phyloP scores from a whole-genome alignment of 2,329 filamentous ascomycete species.

The Botrytis fragariae region DNA sequence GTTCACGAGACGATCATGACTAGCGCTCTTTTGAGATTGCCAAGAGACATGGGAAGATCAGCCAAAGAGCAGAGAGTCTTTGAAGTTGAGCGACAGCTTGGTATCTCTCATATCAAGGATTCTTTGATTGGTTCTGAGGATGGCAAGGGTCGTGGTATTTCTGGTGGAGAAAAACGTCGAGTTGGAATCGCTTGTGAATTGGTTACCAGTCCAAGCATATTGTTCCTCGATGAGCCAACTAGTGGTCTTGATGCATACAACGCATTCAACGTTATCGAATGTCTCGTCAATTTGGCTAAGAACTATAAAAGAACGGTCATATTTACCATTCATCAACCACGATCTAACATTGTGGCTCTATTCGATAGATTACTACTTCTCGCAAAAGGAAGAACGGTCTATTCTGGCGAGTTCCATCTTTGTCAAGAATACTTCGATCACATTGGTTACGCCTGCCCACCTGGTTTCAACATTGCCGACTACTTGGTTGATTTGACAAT shows the following conservation, averaged over 20 bases:
- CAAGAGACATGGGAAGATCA: constrained; percentile 79
- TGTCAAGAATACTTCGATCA: constrained; percentile 93
- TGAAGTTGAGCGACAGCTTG: constrained; percentile 93
- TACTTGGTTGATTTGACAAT: constrained; percentile 97
- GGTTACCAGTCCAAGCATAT: constrained; percentile 93
- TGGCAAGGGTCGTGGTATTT: constrained; percentile 89
- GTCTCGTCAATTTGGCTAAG: constrained; percentile 89
- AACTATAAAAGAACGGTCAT: constrained; percentile 96
- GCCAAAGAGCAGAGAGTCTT: constrained; percentile 90
- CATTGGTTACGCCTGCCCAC: constrained; percentile 88
- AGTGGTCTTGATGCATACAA: constrained; percentile 96
- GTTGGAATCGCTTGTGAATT: constrained; percentile 97
- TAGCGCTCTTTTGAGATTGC: constrained; percentile 87
- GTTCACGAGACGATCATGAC: constrained; percentile 97
- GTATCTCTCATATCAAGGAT: constrained; percentile 90
- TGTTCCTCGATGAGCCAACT: constrained; percentile 96
- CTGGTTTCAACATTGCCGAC: constrained; percentile 98
- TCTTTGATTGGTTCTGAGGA: constrained; percentile 96
- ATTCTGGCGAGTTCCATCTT: constrained; percentile 82
- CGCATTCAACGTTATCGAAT: constrained; percentile 97
- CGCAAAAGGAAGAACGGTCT: constrained; percentile 85
- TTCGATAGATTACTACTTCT: constrained; percentile 93
- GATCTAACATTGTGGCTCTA: constrained; percentile 95
- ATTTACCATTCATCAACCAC: constrained; percentile 96
- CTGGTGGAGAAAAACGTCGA: constrained; percentile 91